Conservation (phyloP, 2,329 filamentous ascomycete genomes). For the Clonostachys chloroleuca region DNA sequence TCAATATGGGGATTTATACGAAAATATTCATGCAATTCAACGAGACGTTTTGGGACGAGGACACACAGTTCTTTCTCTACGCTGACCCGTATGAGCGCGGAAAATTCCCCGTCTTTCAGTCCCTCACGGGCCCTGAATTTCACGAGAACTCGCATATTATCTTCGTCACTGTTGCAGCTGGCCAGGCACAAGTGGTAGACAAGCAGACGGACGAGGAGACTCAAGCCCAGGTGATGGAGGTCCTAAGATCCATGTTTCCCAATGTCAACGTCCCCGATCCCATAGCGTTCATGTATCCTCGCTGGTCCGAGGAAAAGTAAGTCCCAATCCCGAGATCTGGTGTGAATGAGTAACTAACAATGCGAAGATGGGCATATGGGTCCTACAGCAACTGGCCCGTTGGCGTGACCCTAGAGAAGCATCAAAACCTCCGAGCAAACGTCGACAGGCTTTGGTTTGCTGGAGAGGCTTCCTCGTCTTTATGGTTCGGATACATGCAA, state of each 20-base stretch:
- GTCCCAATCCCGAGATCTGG: neutral
- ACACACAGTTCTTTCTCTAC: slow-evolving; percentile 38
- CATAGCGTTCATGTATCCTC: slow-evolving; percentile 55
- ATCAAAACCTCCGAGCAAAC: slow-evolving; percentile 66
- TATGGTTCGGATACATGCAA: slow-evolving; percentile 64
- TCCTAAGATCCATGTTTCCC: slow-evolving; percentile 59
- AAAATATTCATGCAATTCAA: slow-evolving; percentile 70
- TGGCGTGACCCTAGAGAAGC: slow-evolving; percentile 57
- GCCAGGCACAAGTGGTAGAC: slow-evolving; percentile 54
- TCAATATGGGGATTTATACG: slow-evolving; percentile 68
- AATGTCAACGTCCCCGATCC: slow-evolving; percentile 52
- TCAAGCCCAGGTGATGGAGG: slow-evolving; percentile 48
- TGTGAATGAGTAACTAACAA: neutral
- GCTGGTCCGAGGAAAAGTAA: slow-evolving; percentile 17
- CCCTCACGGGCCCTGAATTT: slow-evolving; percentile 52
- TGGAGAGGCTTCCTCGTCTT: slow-evolving; percentile 57
- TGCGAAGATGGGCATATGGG: slow-evolving; percentile 41
- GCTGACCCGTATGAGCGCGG: slow-evolving; percentile 34
- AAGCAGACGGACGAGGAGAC: slow-evolving; percentile 54
- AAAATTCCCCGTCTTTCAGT: slow-evolving; percentile 58
- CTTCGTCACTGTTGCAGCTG: slow-evolving; percentile 58
- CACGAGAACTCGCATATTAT: slow-evolving; percentile 58
- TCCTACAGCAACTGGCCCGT: slow-evolving; percentile 67
- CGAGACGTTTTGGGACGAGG: slow-evolving; percentile 56
- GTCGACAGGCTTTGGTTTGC: slow-evolving; percentile 58